These are phyloP conservation scores for Chloris gayana DNA, from an alignment of 176 grass and related monocot species.

Conservation along the genomic window DNA sequence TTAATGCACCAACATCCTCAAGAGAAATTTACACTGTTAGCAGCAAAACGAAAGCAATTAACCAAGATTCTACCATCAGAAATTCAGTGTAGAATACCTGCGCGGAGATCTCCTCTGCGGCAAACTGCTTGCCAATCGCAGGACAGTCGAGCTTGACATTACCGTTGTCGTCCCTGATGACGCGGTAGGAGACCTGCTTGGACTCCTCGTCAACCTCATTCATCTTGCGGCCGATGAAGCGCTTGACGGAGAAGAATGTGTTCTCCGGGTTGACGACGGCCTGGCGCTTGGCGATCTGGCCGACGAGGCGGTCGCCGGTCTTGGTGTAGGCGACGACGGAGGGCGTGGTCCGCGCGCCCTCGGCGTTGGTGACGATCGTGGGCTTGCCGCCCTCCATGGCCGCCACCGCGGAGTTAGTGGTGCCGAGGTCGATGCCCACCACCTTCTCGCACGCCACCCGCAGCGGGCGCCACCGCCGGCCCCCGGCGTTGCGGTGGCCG, in stretches of 20 bases:
- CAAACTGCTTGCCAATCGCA: conserved; percentile 71
- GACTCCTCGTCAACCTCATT: conserved; percentile 74
- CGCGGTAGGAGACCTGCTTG: conserved; percentile 74
- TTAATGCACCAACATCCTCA: conserved; percentile 15
- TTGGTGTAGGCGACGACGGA: conserved; percentile 85
- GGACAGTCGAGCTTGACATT: conserved; percentile 81
- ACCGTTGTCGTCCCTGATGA: conserved; percentile 67
- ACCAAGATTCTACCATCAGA: background rate
- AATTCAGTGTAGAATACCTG: conserved; percentile 42
- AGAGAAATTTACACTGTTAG: background rate
- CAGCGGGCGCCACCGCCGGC: conserved; percentile 51
- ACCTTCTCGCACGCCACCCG: conserved; percentile 72
- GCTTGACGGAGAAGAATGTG: conserved; percentile 82
- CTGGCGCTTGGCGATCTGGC: conserved; percentile 87
- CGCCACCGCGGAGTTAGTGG: conserved; percentile 80
- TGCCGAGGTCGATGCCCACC: conserved; percentile 81
- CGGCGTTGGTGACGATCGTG: conserved; percentile 83
- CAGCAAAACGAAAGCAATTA: background rate
- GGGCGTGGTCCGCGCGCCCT: conserved; percentile 80
- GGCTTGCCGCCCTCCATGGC: conserved; percentile 84
- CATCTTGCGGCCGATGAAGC: conserved; percentile 82
- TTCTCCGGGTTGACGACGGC: conserved; percentile 85
- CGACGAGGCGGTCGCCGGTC: conserved; percentile 68
- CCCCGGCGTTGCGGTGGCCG: conserved; percentile 29
- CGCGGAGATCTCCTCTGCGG: conserved; percentile 68